Evolutionary conservation across 257 asterid species (phyloP), one percentile per base, ranked within the genome.

Genomic region (Thymus mandschuricus): DNA sequence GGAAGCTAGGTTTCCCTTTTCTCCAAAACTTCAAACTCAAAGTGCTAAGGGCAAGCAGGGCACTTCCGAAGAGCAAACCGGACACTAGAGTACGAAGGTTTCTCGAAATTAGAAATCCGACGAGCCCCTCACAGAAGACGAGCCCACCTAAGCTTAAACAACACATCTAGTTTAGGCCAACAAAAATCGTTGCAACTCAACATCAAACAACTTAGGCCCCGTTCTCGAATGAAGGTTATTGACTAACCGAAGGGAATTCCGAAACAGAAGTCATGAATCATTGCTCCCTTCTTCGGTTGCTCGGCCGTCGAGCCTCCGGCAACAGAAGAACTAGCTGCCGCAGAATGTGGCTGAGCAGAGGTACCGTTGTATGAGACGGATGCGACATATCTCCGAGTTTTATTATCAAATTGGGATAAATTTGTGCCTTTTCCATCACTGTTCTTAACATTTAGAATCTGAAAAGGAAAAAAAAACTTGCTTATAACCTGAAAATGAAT

Each of bases 191-290:
- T 8, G 2, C 1, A n/a, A 30, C 58, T 30, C 30, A 48, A 29
- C 6, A 65, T 31, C 70, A 48, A 56, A 62, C 41, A 6, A 3
- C 1, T 28, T 10, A 44, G 30, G 33, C 56, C 12, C n/a, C 8
- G 40, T 61, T 45, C 49, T 12, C 10, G 33, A 34, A 52, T 48
- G 66, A 64, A 60, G 29, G 43, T 64, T 44, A 76, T 69, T 9
- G 7, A 82, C 92, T 82, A 71, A 89, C 97, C 98, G 54, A 86
- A 94, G 64, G 98, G 98, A 71, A 94, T 94, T 64, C 97, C 97
- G 50, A 94, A 79, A 76, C 98, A 94, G 80, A 94, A 94, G 69
- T 94, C 98, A 33, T 91, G 98, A 78, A 89, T 91, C 84, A 77
- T 91, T 54, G 97, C 97, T 35, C 91, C 89, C 76, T 66, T 86